phyloP scores from a whole-genome alignment of 2,329 filamentous ascomycete species.

The Bipolaris gigantea region DNA sequence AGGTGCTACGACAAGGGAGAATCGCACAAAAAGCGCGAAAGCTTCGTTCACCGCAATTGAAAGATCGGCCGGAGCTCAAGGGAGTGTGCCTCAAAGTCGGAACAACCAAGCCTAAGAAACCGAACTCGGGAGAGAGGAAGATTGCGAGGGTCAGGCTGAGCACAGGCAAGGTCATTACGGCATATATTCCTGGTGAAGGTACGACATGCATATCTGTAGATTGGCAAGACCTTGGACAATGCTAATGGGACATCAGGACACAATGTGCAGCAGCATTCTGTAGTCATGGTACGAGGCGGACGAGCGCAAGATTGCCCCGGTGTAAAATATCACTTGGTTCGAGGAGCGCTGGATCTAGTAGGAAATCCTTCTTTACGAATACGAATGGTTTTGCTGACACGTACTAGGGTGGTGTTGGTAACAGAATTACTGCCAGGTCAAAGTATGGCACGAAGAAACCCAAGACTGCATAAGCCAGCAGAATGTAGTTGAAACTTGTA shows the following conservation, averaged over 20 bases:
- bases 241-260: constrained; percentile 60
- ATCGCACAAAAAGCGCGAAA: constrained; percentile 79
- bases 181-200: constrained; percentile 95
- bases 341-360: constrained; percentile 92
- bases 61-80: constrained; percentile 79
- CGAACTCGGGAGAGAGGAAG: constrained; percentile 96
- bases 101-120: constrained; percentile 95
- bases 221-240: constrained; percentile 1
- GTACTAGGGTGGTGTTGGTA: constrained; percentile 81
- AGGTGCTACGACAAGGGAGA: constrained; percentile 69
- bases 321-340: constrained; percentile 92
- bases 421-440: constrained; percentile 79
- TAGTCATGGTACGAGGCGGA: constrained; percentile 92
- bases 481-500: constrained; percentile 30
- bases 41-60: constrained; percentile 82
- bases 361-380: constrained; percentile 42
- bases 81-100: constrained; percentile 95
- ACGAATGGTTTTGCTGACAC: constrained; percentile 23
- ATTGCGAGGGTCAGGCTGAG: constrained; percentile 88
- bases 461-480: constrained; percentile 56
- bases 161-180: constrained; percentile 82
- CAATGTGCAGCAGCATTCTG: constrained; percentile 98
- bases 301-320: constrained; percentile 96
- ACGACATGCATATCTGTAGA: constrained; percentile 14
- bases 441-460: constrained; percentile 99